Evolutionary conservation across 1,139 yeast genomes (phyloP), one percentile per base, ranked within the genome.

Genomic region (Suhomyces bolitotheri): DNA sequence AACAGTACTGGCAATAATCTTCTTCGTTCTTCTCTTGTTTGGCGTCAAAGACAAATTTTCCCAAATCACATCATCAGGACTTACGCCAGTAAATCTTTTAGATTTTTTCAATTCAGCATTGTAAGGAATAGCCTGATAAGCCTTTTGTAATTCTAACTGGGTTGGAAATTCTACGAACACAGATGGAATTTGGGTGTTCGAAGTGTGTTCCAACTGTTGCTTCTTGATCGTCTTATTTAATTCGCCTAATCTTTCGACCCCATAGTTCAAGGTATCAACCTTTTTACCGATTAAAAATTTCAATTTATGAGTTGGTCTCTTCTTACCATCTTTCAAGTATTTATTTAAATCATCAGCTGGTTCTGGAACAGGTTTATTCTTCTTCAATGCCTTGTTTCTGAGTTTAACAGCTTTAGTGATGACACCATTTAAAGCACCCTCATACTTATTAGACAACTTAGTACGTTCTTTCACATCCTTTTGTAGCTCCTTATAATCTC

Each of bases 31-130:
- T 58, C 80, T 66, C 40, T 62, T 63, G 37, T 51, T 50, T 39
- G 67, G 60, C n/a, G 72, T 62, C 39, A 71, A 56, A 33, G 72
- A 61, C 47, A 73, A 66, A 56, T 90, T 92, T 40, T 75, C 72
- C 98, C 98, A 92, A 48, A 87, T 71, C 37, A 92, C 71, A 47
- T 90, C 96, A 22, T 71, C 75, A 3, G 97, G 96, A 32, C 73
- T 64, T 34, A 69, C 43, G 27, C 88, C 88, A 39, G 77, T 74
- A 46, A 67, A 69, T 29, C 85, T 72, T 22, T 86, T 87, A 15
- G 74, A 61, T 65, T 80, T 68, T 46, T 76, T 78, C 35, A 84
- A 66, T 4, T 89, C 86, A 12, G 65, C 62, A 53, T 83, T 83
- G 60, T 77, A 82, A 9, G 88, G 78, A 38, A 79, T 66, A 17